Evolutionary conservation across 495 filamentous ascomycete genomes (phyloP), one percentile per base, ranked within the genome.

Genomic region (Penicillium nucicola): DNA sequence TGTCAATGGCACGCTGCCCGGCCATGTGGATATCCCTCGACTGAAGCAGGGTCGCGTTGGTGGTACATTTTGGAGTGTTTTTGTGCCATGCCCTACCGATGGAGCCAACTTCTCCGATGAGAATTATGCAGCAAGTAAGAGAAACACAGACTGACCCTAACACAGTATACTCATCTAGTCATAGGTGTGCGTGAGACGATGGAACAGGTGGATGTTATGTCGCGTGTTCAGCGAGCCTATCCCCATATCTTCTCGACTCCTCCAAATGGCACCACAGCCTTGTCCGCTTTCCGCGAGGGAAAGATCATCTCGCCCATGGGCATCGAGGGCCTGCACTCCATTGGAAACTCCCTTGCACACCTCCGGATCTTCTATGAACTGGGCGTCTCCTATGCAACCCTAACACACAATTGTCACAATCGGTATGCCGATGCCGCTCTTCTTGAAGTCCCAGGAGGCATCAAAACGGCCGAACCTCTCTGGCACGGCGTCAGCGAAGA

Each of bases 331-430:
- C 80, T 98, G 1, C 93, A 98, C 64, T 92, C 96, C 56, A 95
- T 98, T 50, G 92, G 90, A 33, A 96, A 96, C 74, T 88, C 85
- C 1, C 67, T 86, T 9, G 78, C 89, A 15, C 88, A 84, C 43
- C 75, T 97, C 15, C 84, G 93, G 3, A 75, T 79, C 7, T 95
- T 83, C 64, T 71, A 92, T 62, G 73, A 75, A 3, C 74, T 93
- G 11, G 93, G 92, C n/a, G 92, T 95, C 7, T 84, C 89, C 35
- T 97, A 97, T 56, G 85, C 87, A 6, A 97, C 92, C 0, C 69
- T 98, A 11, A 95, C 89, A 3, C 91, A 95, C 70, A 95, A 95
- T 70, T 98, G 93, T 72, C 88, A 92, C 64, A 98, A 97, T 67
- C 75, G 71, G 28, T 97, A 86, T 68, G 90, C 91, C 22, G 93